Percentiles rank a stretch among this genome's conserved stretches.
phyloP scores from a whole-genome alignment of 176 grass and related monocot genomes.

The Rhynchospora pubera region DNA sequence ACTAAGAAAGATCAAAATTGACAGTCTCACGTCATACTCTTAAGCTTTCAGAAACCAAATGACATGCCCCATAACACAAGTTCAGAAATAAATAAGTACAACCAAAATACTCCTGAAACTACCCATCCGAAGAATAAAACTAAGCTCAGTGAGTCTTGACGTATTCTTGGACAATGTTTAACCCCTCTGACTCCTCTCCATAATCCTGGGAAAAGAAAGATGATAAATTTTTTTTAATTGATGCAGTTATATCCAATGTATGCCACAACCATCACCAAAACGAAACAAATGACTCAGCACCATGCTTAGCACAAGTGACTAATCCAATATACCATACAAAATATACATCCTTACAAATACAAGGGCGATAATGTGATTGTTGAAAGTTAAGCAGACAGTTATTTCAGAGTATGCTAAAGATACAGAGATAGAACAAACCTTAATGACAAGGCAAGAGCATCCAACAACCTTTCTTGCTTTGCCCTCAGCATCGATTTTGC shows the following conservation, averaged over 20 bases:
- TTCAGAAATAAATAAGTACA: not conserved
- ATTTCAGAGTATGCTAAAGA: not conserved
- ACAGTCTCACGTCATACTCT: not conserved
- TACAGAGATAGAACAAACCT: constrained; percentile 24
- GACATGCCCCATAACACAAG: constrained; percentile 3
- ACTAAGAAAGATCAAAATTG: constrained; percentile 19
- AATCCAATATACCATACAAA: not conserved
- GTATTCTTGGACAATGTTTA: constrained; percentile 85
- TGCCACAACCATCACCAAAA: not conserved
- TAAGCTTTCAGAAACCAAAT: constrained; percentile 4
- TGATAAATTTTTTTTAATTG: not conserved
- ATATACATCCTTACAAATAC: not conserved
- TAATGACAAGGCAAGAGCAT: constrained; percentile 74
- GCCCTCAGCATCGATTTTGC: constrained; percentile 82
- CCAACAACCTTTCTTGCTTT: constrained; percentile 86
- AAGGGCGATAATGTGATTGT: not conserved
- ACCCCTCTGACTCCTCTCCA: constrained; percentile 75
- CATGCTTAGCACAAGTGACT: not conserved
- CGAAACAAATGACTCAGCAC: not conserved
- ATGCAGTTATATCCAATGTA: not conserved
- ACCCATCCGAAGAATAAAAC: not conserved
- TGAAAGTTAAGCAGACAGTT: not conserved
- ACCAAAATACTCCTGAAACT: not conserved
- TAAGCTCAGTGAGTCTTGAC: constrained; percentile 54
- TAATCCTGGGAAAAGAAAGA: constrained; percentile 51